Evolutionary conservation across 2,329 filamentous ascomycete species (phyloP), one percentile per base, ranked within the genome.

Genomic region (Xylaria sp.): DNA sequence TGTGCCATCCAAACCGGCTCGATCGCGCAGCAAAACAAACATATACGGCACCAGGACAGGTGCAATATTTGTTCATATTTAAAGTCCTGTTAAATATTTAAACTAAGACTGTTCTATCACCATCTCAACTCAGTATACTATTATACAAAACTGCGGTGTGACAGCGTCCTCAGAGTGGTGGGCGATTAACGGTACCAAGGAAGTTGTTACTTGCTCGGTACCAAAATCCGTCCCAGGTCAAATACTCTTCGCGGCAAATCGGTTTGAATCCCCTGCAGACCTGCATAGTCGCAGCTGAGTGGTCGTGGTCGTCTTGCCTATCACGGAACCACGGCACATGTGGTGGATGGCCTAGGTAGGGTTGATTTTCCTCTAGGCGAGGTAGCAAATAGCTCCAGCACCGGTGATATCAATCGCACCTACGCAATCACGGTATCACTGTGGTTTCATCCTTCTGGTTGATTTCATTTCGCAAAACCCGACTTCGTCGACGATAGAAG

Each of bases 251-350:
- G 67, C 70, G 67, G 70, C 61, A 72, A 68, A 60, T 70, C 70
- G 67, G 70, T 70, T 70, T 68, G 48, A 41, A 63, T 70, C 51
- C 70, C 70, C 64, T 72, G 64, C 58, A 52, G 37, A 50, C 58
- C 62, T 61, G 63, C 54, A 68, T 63, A 56, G 58, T 65, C 25
- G 65, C 37, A 70, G 68, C 65, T 68, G 46, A 68, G 50, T 55
- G 44, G 57, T 63, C 12, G 44, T 63, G 20, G 50, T 65, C 13
- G 60, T 58, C 52, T 67, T 71, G 67, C 70, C 70, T 68, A 66
- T 70, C 70, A 67, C 70, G 70, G 70, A 70, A 70, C 10, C 37
- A 70, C 70, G 70, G 70, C 70, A 72, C 70, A 70, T 60, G 67
- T 55, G 32, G 23, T 39, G 13, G 34, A 57, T 61, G 37, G 44